Evolutionary conservation across 2,329 filamentous ascomycete genomes (phyloP).

Genomic region (Pleoardoris graminearum): DNA sequence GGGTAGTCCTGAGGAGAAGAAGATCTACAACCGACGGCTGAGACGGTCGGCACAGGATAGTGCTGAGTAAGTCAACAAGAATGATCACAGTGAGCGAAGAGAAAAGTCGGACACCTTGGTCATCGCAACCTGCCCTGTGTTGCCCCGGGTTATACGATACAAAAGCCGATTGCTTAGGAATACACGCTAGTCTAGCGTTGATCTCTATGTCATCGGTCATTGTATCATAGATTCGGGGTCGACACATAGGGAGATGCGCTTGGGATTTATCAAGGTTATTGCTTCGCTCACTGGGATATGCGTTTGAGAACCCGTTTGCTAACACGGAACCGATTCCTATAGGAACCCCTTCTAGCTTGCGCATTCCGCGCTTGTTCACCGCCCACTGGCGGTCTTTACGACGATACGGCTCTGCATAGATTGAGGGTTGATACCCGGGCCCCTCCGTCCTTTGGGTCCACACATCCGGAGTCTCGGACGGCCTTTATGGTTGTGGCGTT

Average conservation of each 20-base stretch:
- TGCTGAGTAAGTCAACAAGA: constrained; percentile 46
- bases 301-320: background rate
- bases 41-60: constrained; percentile 71
- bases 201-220: too few relatives aligned
- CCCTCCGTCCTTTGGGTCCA: constrained; percentile 3
- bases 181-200: too few relatives aligned
- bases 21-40: constrained; percentile 79
- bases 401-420: constrained; percentile 6
- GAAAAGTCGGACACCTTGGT: background rate
- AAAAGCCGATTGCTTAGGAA: too few relatives aligned
- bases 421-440: constrained; percentile 8
- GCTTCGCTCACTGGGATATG: too few relatives aligned
- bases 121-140: too few relatives aligned
- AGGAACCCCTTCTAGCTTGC: background rate
- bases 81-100: background rate
- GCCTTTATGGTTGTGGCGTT: background rate
- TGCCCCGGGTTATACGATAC: too few relatives aligned
- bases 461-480: background rate
- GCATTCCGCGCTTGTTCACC: background rate
- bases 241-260: background rate
- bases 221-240: background rate
- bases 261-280: too few relatives aligned
- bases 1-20: constrained; percentile 78
- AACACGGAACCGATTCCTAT: background rate
- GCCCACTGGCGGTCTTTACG: background rate